Base-by-base conservation (phyloP, 164 flowering plant genomes). In the Magnolia sinica region DNA sequence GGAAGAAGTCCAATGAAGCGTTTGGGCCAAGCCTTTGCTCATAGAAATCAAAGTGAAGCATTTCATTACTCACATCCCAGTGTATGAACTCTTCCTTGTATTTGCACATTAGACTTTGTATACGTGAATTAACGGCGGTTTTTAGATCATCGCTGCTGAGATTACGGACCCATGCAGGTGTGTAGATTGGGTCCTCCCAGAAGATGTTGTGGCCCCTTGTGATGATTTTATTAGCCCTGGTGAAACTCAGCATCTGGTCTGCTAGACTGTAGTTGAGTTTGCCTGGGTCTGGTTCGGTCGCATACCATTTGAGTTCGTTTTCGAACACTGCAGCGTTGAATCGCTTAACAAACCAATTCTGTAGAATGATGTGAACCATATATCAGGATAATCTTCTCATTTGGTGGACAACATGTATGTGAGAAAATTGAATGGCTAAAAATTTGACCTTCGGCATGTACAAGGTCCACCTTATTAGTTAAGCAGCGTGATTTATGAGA, bases 31-130 rank as follows among this genome's bases (percentile, higher is more conserved):
- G 92, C 22, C 88, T 65, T 31, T 85, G 70, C 85, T 94, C 98
- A 27, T 94, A 94, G 82, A 94, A 96, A 73, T 91, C 87, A 16
- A 85, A 96, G 74, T 96, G 98, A 59, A 96, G 91, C 91, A 89
- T 87, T 77, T 96, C 99, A 51, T 96, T 94, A 86, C 90, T 92
- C 14, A 96, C 97, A 73, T 96, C 99, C 99, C 99, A 96, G 73
- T 96, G 97, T 7, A 94, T 76, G 84, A 96, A 96, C 14, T 94
- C 89, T 1, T 83, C 90, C 70, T 73, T 89, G 82, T 94, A 96
- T 74, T 77, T 84, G 77, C 70, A 80, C 97, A 96, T 85, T 19
- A 94, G 86, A 79, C 97, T 91, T 67, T 85, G 80, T 9, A 96
- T 92, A 6, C 97, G 78, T 7, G 86, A 76, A 14, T 76, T 76